Evolutionary conservation across 139 green algal species (phyloP).

Genomic region (Chlorella sp.): DNA sequence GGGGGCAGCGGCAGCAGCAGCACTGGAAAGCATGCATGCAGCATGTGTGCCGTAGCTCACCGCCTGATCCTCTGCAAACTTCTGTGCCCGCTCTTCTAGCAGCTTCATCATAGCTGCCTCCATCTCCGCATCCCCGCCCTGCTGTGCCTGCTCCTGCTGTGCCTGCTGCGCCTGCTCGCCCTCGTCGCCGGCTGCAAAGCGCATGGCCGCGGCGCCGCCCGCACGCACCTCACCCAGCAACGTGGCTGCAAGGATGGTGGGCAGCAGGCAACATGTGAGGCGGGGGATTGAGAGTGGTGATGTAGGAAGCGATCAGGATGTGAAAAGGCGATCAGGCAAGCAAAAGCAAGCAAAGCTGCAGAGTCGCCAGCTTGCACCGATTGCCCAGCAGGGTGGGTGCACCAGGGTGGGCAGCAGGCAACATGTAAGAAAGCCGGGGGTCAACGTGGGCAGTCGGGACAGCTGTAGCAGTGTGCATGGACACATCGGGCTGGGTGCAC

Average conservation of each 20-base stretch:
- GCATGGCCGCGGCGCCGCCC: slow-evolving; percentile 13
- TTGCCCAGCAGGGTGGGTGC: not conserved
- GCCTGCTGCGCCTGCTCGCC: not conserved
- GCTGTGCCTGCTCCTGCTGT: not conserved
- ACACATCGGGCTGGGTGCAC: too few relatives aligned
- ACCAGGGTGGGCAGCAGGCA: too few relatives aligned
- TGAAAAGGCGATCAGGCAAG: not conserved
- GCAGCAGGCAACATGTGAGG: too few relatives aligned
- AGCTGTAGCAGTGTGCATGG: too few relatives aligned
- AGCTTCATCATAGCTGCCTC: slow-evolving; percentile 14
- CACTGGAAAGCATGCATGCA: not conserved
- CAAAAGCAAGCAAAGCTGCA: not conserved
- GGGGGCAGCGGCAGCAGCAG: not conserved
- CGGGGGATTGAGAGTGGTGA: too few relatives aligned
- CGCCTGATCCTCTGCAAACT: slow-evolving; percentile 10
- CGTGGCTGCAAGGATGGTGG: not conserved
- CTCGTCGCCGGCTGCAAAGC: not conserved
- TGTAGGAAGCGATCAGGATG: too few relatives aligned
- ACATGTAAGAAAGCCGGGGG: too few relatives aligned
- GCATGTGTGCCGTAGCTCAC: not conserved
- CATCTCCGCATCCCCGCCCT: not conserved
- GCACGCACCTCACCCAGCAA: slow-evolving; percentile 35
- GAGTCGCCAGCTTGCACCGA: too few relatives aligned
- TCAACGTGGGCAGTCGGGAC: too few relatives aligned
- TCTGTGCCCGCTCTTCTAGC: not conserved